phyloP scores from a whole-genome alignment of 2,329 filamentous ascomycete genomes.

The Monilinia fructicola region DNA sequence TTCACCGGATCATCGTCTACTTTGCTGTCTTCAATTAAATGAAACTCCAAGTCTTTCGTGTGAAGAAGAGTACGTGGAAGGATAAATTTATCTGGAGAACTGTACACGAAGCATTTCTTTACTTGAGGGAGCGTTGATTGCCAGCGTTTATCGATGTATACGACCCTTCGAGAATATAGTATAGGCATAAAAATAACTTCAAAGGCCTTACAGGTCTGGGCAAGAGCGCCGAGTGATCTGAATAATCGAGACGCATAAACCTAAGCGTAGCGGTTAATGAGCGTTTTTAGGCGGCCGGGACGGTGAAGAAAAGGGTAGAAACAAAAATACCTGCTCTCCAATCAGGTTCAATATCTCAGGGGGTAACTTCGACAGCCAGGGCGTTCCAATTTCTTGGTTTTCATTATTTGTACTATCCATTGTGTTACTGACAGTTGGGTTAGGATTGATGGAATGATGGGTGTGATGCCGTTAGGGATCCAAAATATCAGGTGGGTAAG shows the following conservation, averaged over 20 bases:
- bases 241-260: neutral
- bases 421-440: neutral
- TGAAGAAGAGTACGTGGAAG: neutral
- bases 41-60: neutral
- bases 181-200: neutral
- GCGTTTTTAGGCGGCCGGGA: no score
- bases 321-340: neutral
- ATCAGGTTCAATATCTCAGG: neutral
- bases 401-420: neutral
- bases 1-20: neutral
- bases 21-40: neutral
- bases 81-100: neutral
- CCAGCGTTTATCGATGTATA: neutral
- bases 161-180: neutral
- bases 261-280: neutral
- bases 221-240: neutral
- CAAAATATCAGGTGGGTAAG: no score
- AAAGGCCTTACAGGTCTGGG: neutral
- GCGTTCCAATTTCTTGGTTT: neutral
- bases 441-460: neutral
- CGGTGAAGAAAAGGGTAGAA: neutral
- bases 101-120: neutral
- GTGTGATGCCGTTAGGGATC: neutral
- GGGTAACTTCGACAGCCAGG: neutral
- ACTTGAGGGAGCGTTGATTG: neutral